Conservation (phyloP, 2,329 filamentous ascomycete genomes). For the Dactylella cylindrospora region DNA sequence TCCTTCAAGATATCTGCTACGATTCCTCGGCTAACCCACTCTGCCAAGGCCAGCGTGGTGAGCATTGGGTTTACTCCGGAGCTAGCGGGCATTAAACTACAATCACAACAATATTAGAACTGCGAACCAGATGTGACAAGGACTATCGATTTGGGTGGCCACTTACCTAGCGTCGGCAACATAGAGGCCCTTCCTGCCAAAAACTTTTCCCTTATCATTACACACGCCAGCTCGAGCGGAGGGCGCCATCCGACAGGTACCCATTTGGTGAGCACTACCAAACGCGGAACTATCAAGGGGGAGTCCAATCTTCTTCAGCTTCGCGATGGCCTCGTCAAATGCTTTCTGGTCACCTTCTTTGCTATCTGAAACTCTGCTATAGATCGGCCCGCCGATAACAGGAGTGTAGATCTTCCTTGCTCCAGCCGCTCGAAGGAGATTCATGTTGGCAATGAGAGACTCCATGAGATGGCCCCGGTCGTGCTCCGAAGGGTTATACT, state of each 20-base stretch:
- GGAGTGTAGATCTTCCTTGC: conserved; percentile 75
- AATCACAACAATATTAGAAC: too few species aligned
- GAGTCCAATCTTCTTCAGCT: conserved; percentile 50
- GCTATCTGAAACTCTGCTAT: conserved; percentile 53
- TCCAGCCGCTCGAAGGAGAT: conserved; percentile 75
- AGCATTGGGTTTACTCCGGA: conserved; percentile 81
- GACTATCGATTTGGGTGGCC: too few species aligned
- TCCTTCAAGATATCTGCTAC: conserved; percentile 47
- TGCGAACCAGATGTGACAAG: too few species aligned
- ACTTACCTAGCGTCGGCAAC: conserved; percentile 63
- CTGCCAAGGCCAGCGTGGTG: conserved; percentile 70
- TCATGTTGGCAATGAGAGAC: conserved; percentile 70
- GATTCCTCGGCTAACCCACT: conserved; percentile 64
- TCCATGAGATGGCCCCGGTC: conserved; percentile 73
- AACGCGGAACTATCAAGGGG: conserved; percentile 59
- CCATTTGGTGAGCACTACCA: conserved; percentile 78
- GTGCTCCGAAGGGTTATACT: conserved; percentile 70
- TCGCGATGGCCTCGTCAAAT: conserved; percentile 22
- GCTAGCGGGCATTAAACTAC: conserved; percentile 71
- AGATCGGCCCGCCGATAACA: conserved; percentile 65
- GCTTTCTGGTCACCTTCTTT: conserved; percentile 43
- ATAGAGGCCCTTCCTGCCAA: conserved; percentile 66
- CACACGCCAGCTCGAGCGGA: conserved; percentile 60
- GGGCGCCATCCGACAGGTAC: conserved; percentile 70
- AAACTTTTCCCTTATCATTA: conserved; percentile 63